Base-by-base conservation (phyloP, 257 asterid species). In the Catharanthus roseus region DNA sequence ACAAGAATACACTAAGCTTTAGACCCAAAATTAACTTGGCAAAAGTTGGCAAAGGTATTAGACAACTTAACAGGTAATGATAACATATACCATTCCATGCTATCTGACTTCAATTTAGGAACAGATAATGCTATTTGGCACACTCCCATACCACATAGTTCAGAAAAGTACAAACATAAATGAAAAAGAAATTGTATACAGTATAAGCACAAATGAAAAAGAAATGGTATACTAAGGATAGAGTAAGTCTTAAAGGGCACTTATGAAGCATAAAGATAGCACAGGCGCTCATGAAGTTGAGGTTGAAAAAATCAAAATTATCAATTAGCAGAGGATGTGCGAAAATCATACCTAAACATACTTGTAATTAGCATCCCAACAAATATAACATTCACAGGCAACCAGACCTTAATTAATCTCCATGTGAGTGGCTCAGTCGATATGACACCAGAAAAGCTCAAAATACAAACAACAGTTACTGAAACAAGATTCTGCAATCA, bases 311-410 rank as follows among this genome's bases (percentile, higher is more conserved):
- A 28, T 23, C 41, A 49, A 39, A 54, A 55, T 23, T 13, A 34
- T 36, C 16, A 34, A 44, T 38, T 29, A 24, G 31, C 66, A 62
- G 26, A 53, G 53, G 53, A 54, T 41, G 55, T 1, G 19, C 9
- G 74, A 16, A 72, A 21, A 26, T 33, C 64, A 72, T 92, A 92
- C 98, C 98, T 92, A 84, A 90, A 90, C 98, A 92, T 92, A 80
- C 98, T 92, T 78, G 96, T 85, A 78, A 89, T 83, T 70, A 90
- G 96, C 98, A 93, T 90, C 84, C 97, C 97, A 10, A 93, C 98
- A 78, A 93, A 93, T 79, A 93, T 87, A 70, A 85, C 66, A 75
- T 92, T 92, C 68, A 90, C 96, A 71, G 98, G 98, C 81, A 92
- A 81, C 98, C 96, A 92, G 74, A 88, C 96, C 82, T 83, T 92